Evolutionary conservation across 1,284 basidiomycete species (phyloP), one percentile per base, ranked within the genome.

Genomic region (Rhodotorula sp.): DNA sequence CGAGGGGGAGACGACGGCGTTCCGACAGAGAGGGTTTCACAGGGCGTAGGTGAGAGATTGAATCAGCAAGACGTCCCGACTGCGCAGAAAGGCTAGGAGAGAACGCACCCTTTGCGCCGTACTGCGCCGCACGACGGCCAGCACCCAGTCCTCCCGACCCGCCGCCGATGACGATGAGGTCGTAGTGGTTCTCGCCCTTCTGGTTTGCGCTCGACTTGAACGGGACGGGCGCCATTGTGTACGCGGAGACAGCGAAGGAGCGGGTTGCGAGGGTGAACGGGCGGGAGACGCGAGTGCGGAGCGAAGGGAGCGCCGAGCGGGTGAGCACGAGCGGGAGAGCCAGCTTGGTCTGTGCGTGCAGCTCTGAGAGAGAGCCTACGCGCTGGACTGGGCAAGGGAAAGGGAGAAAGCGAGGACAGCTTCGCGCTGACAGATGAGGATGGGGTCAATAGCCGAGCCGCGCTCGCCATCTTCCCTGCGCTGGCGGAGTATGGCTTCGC

Each of bases 51-150:
- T 64, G 13, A 44, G 32, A 29, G 22, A 46, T 25, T 19, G 44
- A 44, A 19, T 44, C 44, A 44, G 44, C 21, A 19, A 4, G 15
- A 19, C n/a, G 25, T n/a, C 19, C 27, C 15, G 27, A 12, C 12
- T 8, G 50, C 39, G 39, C 8, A 46, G 53, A 41, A n/a, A 17
- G 27, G 7, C 8, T 21, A 17, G 13, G 13, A 41, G 27, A 36
- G n/a, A 4, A 15, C 32, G 17, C 27, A 41, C 61, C 93, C 82
- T 96, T 97, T 80, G 91, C 92, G 64, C 96, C 95, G 82, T 98
- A 96, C 34, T 86, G 86, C n/a, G 90, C 91, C 22, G 95, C 95
- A 69, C 97, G 88, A 74, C 94, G 87, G 66, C 90, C 88, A 65
- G 88, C 88, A 25, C 87, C 92, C 61, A 89, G 87, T 67, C 92